A percentile compares a stretch with the other conserved stretches of the same genome.
Conservation (phyloP, 768 basidiomycete species). For the Pulveroboletus ravenelii region DNA sequence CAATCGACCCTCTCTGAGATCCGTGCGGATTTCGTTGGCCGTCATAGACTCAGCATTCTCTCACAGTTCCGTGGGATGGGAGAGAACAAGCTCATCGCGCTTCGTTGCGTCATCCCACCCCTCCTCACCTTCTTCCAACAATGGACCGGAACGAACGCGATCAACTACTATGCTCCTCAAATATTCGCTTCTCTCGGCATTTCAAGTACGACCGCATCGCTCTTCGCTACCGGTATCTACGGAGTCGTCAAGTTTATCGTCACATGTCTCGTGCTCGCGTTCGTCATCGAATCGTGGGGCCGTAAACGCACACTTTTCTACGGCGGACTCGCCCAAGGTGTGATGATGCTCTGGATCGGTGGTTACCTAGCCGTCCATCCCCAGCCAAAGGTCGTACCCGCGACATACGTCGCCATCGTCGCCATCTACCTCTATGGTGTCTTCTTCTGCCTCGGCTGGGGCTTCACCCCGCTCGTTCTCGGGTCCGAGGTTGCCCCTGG, state of each 20-base stretch:
- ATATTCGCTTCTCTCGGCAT: constrained; percentile 36
- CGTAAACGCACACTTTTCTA: constrained; percentile 35
- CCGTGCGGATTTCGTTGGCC: constrained; percentile 32
- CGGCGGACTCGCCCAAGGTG: constrained; percentile 33
- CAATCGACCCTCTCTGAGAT: constrained; percentile 33
- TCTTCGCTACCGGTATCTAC: constrained; percentile 39
- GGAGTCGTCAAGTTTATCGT: constrained; percentile 37
- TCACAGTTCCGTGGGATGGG: constrained; percentile 34
- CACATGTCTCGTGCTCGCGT: constrained; percentile 29
- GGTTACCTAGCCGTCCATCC: constrained; percentile 32
- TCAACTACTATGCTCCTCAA: constrained; percentile 38
- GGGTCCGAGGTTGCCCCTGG: constrained; percentile 34
- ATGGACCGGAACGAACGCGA: constrained; percentile 39
- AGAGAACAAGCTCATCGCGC: constrained; percentile 25
- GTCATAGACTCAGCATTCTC: constrained; percentile 20
- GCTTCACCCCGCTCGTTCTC: constrained; percentile 32
- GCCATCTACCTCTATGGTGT: constrained; percentile 36
- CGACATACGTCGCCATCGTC: constrained; percentile 32
- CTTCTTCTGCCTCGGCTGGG: constrained; percentile 34
- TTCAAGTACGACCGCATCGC: constrained; percentile 26
- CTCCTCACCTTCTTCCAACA: constrained; percentile 36
- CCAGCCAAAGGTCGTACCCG: constrained; percentile 17
- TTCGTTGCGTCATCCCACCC: constrained; percentile 31
- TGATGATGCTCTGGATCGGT: constrained; percentile 37
- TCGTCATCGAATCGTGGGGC: constrained; percentile 38